These are phyloP conservation scores for Cudoniella acicularis DNA, from an alignment of 495 filamentous ascomycete species.

Conservation along the genomic window DNA sequence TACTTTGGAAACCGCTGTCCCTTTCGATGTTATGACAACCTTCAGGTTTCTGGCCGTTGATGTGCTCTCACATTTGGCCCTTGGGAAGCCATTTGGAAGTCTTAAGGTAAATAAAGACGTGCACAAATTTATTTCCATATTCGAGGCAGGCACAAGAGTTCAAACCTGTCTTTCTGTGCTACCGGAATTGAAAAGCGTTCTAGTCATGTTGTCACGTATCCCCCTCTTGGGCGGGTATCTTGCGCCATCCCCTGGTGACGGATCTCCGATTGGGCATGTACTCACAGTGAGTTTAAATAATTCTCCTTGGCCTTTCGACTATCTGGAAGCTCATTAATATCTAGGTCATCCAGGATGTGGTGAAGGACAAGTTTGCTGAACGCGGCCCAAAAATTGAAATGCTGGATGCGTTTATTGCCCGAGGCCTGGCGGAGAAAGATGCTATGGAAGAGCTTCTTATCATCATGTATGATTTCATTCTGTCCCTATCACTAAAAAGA, in stretches of 20 bases:
- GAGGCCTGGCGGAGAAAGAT: constrained; percentile 33
- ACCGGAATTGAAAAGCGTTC: background rate
- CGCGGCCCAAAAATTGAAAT: constrained; percentile 24
- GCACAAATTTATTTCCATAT: constrained; percentile 25
- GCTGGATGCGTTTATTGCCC: constrained; percentile 37
- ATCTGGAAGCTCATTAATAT: background rate
- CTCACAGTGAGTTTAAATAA: constrained; percentile 37
- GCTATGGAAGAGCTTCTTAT: constrained; percentile 32
- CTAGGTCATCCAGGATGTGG: constrained; percentile 28
- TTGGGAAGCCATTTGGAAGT: background rate
- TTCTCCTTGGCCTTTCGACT: background rate
- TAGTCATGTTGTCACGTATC: background rate
- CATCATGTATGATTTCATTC: constrained; percentile 11
- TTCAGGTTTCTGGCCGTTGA: too few species aligned
- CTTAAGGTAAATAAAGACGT: constrained; percentile 33
- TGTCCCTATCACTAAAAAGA: background rate
- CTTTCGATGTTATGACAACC: too few species aligned
- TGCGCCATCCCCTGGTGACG: constrained; percentile 45
- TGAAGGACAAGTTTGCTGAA: constrained; percentile 28
- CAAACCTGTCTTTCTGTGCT: background rate
- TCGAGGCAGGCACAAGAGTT: too few species aligned
- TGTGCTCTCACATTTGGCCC: too few species aligned
- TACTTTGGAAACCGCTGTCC: too few species aligned
- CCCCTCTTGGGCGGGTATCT: constrained; percentile 39
- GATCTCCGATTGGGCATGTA: constrained; percentile 45